phyloP scores from a whole-genome alignment of 1,284 basidiomycete genomes.

The Pseudozyma sp. region DNA sequence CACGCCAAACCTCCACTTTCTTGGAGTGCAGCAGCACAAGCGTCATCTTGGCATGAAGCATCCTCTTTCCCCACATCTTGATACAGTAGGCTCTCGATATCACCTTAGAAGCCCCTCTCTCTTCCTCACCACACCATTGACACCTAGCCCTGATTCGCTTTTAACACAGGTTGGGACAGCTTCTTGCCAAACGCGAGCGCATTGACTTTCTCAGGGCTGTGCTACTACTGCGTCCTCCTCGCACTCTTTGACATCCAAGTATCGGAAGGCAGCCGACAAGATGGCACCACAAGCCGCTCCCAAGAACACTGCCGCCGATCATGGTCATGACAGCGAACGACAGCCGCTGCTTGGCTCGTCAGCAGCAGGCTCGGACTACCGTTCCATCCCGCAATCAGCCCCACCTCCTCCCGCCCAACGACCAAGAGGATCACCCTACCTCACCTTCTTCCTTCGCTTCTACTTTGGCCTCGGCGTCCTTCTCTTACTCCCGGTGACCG shows the following conservation, averaged over 20 bases:
- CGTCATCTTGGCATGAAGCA: too few species aligned
- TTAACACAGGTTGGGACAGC: too few species aligned
- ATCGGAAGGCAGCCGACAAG: not conserved
- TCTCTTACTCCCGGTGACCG: conserved; percentile 37
- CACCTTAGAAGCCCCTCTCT: too few species aligned
- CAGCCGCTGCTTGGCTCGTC: conserved; percentile 32
- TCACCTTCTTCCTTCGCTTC: conserved; percentile 38
- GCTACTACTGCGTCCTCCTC: not conserved
- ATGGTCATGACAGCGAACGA: conserved; percentile 25
- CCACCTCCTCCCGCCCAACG: conserved; percentile 12
- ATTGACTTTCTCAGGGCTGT: too few species aligned
- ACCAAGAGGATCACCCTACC: conserved; percentile 32
- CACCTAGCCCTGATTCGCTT: too few species aligned
- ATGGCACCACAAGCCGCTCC: conserved; percentile 29
- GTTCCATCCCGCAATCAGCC: conserved; percentile 18
- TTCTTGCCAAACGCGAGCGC: too few species aligned
- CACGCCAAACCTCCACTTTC: too few species aligned
- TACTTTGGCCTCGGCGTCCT: conserved; percentile 43
- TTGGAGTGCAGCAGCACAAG: too few species aligned
- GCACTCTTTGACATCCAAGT: conserved; percentile 6
- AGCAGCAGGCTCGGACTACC: conserved; percentile 18
- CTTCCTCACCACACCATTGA: too few species aligned
- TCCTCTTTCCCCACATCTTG: too few species aligned
- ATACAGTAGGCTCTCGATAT: too few species aligned
- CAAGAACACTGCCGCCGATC: conserved; percentile 10